phyloP scores from a whole-genome alignment of 345 rosid species.

The Barbarea vulgaris region DNA sequence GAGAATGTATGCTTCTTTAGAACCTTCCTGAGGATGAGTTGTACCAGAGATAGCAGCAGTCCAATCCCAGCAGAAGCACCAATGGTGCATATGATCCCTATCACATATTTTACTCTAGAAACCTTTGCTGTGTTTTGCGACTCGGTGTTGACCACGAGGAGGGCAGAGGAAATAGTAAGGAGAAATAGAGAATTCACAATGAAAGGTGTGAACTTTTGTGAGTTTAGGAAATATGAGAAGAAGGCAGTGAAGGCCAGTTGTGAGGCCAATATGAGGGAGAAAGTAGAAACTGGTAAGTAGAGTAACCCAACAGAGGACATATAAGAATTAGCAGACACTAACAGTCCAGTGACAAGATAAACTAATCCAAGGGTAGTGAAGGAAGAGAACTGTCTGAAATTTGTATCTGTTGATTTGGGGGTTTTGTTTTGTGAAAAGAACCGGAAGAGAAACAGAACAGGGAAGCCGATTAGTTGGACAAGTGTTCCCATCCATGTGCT shows the following conservation, averaged over 20 bases:
- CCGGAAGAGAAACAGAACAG: conserved; percentile 52
- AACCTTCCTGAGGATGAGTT: conserved; percentile 49
- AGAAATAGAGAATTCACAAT: conserved; percentile 49
- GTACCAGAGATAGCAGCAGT: conserved; percentile 45
- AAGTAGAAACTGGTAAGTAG: conserved; percentile 58
- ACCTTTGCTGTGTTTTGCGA: conserved; percentile 1
- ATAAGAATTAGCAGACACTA: conserved; percentile 40
- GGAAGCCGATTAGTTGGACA: conserved; percentile 53
- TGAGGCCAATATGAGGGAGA: conserved; percentile 47
- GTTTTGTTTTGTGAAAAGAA: conserved; percentile 31
- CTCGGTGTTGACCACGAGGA: conserved; percentile 42
- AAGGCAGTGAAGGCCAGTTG: conserved; percentile 59
- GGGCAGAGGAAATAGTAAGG: conserved; percentile 53
- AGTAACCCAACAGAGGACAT: conserved; percentile 51
- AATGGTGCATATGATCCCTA: conserved; percentile 55
- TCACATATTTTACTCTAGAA: conserved; percentile 31
- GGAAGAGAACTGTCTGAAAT: background rate
- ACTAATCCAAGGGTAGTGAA: conserved; percentile 29
- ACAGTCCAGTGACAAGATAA: conserved; percentile 45
- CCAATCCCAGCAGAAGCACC: conserved; percentile 51
- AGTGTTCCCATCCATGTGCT: conserved; percentile 58
- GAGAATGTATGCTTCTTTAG: conserved; percentile 42
- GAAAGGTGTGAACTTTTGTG: conserved; percentile 52
- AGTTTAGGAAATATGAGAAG: conserved; percentile 55
- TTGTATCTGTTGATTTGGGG: conserved; percentile 6